Base-by-base conservation (phyloP, 2,329 filamentous ascomycete species). In the Apiospora hydei region DNA sequence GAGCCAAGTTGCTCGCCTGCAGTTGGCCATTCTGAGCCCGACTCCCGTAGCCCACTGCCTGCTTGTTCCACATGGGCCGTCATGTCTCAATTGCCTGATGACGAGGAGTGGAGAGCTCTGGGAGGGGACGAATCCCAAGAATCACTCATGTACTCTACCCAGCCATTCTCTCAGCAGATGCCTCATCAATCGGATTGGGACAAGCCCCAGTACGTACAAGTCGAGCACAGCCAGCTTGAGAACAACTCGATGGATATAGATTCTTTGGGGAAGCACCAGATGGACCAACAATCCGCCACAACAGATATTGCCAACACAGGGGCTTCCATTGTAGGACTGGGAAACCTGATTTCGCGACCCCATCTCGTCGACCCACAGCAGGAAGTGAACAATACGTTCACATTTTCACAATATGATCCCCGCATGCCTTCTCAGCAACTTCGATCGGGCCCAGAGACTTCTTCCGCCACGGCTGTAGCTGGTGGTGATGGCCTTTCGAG, bases 361-460 rank as follows among this genome's bases (percentile, higher is more conserved):
- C 18, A 41, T 14, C 1, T 64, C 13, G 57, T 5, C 21, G 57
- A 64, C 34, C 57, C 34, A 41, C 57, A 41, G 38, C 57, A 64
- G n/a, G 57, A 64, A 41, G 57, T 64, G 30, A 41, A n/a, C 3
- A 7, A 41, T n/a, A 64, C 57, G 14, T 64, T 64, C 21, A 38
- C 57, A 21, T 64, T 64, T 30, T 34, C 18, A 1, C 34, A 41
- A n/a, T 18, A 41, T 41, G 57, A 64, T 64, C 57, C n/a, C 13
- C 57, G 57, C 57, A 64, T 24, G 57, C 14, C 57, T 34, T 41
- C 57, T 64, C 34, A 38, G 18, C 30, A 61, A 61, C 53, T 18
- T 18, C 30, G 30, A 61, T 21, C 53, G 8, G 30, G 3, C 18
- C 53, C 11, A 21, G 30, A 38, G 10, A 10, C 10, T 30, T 1